Evolutionary conservation across 495 filamentous ascomycete genomes (phyloP).

Genomic region (Copromyces sp.): DNA sequence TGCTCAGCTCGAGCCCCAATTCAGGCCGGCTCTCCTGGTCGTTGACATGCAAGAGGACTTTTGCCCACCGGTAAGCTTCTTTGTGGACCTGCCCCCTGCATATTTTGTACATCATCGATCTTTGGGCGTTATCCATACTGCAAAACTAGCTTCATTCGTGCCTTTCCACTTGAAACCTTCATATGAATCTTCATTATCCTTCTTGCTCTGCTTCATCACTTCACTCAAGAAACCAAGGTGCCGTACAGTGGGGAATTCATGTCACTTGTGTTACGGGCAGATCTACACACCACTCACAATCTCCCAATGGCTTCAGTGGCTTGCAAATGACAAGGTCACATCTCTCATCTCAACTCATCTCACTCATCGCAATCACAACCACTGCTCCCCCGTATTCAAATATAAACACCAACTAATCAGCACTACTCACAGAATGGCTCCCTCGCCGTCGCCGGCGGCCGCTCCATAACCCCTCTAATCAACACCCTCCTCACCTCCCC

Average conservation of each 20-base stretch:
- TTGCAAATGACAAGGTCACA: background rate
- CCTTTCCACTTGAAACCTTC: background rate
- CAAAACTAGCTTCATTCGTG: background rate
- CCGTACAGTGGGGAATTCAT: background rate
- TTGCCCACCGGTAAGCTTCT: slow-evolving; percentile 65
- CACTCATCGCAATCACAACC: background rate
- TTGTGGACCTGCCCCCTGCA: background rate
- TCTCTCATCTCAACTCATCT: background rate
- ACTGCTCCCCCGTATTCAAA: background rate
- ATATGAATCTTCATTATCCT: background rate
- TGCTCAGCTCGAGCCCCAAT: slow-evolving; percentile 3
- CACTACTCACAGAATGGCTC: slow-evolving; percentile 55
- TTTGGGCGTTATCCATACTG: too few relatives aligned
- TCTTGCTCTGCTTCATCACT: background rate
- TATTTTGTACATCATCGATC: too few relatives aligned
- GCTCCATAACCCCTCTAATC: slow-evolving; percentile 55
- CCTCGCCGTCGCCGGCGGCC: slow-evolving; percentile 65
- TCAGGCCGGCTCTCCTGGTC: slow-evolving; percentile 46
- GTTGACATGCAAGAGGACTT: slow-evolving; percentile 97
- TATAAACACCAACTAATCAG: background rate
- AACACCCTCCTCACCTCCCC: slow-evolving; percentile 67
- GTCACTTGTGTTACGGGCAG: background rate
- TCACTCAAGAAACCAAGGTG: background rate
- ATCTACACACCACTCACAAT: background rate
- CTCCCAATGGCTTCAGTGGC: background rate